Conservation (phyloP, 768 basidiomycete species). For the Sistotremastrum suecicum region DNA sequence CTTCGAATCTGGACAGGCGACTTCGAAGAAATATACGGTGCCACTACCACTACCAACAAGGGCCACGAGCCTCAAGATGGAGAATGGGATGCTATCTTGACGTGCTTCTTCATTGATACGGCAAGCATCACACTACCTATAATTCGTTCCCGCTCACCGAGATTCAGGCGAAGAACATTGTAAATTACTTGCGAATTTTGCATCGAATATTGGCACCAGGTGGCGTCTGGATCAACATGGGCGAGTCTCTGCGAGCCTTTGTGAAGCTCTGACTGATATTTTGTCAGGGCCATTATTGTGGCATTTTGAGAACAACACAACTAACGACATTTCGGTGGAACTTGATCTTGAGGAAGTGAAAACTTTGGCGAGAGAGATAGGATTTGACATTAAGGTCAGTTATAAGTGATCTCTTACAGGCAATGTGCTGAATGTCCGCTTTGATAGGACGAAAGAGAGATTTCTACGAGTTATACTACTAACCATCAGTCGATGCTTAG, state of each 20-base stretch:
- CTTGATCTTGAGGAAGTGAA: conserved; percentile 86
- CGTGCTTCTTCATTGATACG: conserved; percentile 96
- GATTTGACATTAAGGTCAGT: conserved; percentile 71
- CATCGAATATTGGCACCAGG: conserved; percentile 70
- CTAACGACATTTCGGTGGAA: conserved; percentile 74
- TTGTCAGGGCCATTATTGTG: conserved; percentile 74
- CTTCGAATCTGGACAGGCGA: conserved; percentile 40
- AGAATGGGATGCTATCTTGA: conserved; percentile 79
- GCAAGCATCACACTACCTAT: conserved; percentile 24
- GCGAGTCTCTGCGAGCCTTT: conserved; percentile 19
- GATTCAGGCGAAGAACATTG: conserved; percentile 73
- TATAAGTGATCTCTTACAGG: not conserved
- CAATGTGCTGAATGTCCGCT: not conserved
- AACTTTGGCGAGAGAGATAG: conserved; percentile 50
- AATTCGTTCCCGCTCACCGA: not conserved
- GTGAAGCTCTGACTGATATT: not conserved
- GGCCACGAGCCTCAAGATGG: conserved; percentile 56
- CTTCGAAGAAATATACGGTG: conserved; percentile 84
- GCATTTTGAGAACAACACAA: conserved; percentile 88
- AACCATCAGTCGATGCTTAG: conserved; percentile 70
- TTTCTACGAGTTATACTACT: conserved; percentile 79
- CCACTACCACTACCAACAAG: conserved; percentile 26
- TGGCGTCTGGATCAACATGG: conserved; percentile 87
- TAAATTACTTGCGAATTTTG: conserved; percentile 81
- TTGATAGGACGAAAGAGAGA: conserved; percentile 61